Evolutionary conservation across 306 rosid genomes (phyloP), one percentile per base, ranked within the genome.

Genomic region (Trifolium pratense): DNA sequence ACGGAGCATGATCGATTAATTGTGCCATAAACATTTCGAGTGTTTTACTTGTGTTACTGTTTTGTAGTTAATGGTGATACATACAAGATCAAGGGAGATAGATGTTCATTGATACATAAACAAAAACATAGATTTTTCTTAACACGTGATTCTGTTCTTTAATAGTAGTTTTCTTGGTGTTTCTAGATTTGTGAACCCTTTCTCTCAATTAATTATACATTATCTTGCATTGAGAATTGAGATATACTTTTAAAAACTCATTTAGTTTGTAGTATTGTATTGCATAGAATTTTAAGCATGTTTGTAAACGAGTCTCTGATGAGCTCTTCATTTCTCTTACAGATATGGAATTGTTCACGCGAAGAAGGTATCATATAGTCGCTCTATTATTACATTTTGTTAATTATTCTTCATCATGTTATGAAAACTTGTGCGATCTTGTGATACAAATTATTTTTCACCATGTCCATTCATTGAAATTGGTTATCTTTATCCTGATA

Each of bases 311-410:
- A 42, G 70, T 13, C 45, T 84, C 82, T 92, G 82, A 88, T 75
- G 20, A 57, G 70, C 72, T 45, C 51, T 76, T 62, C 63, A 71
- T 70, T 85, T 80, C 56, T 90, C 78, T 78, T 83, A 75, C 96
- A 92, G 98, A 88, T 92, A 88, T 90, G 98, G 98, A 88, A 92
- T 16, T 92, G 98, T 78, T 88, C 98, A 5, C 91, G 96, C 36
- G 95, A 90, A 18, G 98, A 92, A 90, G 98, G 98, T 92, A 75
- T 5, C 73, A 48, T 63, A 60, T 74, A 48, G 0, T 59, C 66
- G 13, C 31, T 17, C 36, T 67, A 39, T 25, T 62, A 42, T 61
- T 74, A 46, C 66, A 51, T 52, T 45, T 53, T 64, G 26, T 68
- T 53, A 71, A 66, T 57, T 18, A 43, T 14, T 65, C 71, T 52